Percentiles rank a stretch among this genome's conserved stretches.
These are phyloP conservation scores for Apiospora hydei DNA, from an alignment of 2,329 filamentous ascomycete species.

Conservation along the genomic window DNA sequence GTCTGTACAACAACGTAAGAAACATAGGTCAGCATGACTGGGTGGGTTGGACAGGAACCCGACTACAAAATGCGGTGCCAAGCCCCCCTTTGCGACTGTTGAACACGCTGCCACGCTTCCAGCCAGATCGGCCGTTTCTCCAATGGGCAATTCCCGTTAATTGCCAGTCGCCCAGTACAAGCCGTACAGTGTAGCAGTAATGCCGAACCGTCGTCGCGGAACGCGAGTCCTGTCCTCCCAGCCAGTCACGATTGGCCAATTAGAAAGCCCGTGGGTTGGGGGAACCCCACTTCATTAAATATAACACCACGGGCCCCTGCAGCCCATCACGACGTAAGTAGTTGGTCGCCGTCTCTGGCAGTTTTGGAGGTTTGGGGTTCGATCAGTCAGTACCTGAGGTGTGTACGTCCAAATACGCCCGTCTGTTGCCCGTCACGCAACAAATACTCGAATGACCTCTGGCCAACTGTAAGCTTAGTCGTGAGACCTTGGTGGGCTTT, in stretches of 20 bases:
- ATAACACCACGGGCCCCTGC: conserved; percentile 3
- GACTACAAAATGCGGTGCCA: conserved; percentile 8
- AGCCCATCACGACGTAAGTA: neutral
- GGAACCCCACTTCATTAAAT: neutral
- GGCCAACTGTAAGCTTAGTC: neutral
- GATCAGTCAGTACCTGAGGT: neutral
- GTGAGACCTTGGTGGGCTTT: neutral
- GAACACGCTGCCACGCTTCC: neutral
- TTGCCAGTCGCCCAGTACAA: neutral
- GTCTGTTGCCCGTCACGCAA: neutral
- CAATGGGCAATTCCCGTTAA: conserved; percentile 15
- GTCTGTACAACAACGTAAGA: neutral
- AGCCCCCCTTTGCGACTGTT: conserved; percentile 10
- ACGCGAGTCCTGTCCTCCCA: neutral
- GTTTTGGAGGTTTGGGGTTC: neutral
- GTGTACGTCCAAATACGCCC: neutral
- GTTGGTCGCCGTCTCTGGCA: neutral
- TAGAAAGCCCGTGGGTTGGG: conserved; percentile 8
- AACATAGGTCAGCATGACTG: neutral
- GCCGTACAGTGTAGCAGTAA: conserved; percentile 3
- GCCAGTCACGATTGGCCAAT: conserved; percentile 24
- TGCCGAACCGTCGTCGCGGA: conserved; percentile 18
- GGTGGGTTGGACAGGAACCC: conserved; percentile 1
- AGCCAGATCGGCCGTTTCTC: conserved; percentile 10
- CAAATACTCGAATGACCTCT: neutral